Evolutionary conservation across 164 flowering plant genomes (phyloP), one percentile per base, ranked within the genome.

Genomic region (Annona squamosa): DNA sequence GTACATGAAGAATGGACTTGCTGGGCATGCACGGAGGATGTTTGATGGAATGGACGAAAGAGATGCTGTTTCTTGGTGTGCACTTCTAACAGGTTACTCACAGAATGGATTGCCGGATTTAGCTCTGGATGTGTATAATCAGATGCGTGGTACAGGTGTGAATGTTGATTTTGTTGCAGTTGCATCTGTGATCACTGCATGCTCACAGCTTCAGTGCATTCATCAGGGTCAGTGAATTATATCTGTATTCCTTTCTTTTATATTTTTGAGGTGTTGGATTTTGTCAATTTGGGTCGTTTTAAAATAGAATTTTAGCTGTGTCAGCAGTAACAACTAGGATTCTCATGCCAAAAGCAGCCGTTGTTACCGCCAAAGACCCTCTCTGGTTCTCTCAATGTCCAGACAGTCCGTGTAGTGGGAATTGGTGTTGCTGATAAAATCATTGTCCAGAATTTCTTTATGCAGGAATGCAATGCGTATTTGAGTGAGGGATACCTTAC

Each of bases 31-130:
- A 5, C 71, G 59, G 10, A 46, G 7, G 18, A 18, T 59, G 42
- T 73, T 73, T 67, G 75, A 73, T 56, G 16, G 65, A 52, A 68
- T 68, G 71, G 1, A 10, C 44, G 71, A 56, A 1, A 43, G 76
- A 10, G 76, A 73, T 73, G 56, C 4, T 18, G 76, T 73, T 56
- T 10, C 66, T 67, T 73, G 76, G 76, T 67, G 67, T 73, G 71
- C 76, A 7, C 46, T 73, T 43, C 41, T 73, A 13, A 44, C 57
- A 41, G 71, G 76, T 18, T 73, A 56, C 18, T 67, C 76, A 12
- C 76, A 73, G 76, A 73, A 67, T 43, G 76, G 76, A 17, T 42
- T 68, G 71, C 65, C 76, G 18, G 71, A 56, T 9, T 71, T 67
- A 45, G 71, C 71, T n/a, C 45, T 73, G 56, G 65, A 13, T 18